Evolutionary conservation across 371 early-diverging fungal genomes (phyloP), one percentile per base, ranked within the genome.

Genomic region (Umbelopsis sp.): DNA sequence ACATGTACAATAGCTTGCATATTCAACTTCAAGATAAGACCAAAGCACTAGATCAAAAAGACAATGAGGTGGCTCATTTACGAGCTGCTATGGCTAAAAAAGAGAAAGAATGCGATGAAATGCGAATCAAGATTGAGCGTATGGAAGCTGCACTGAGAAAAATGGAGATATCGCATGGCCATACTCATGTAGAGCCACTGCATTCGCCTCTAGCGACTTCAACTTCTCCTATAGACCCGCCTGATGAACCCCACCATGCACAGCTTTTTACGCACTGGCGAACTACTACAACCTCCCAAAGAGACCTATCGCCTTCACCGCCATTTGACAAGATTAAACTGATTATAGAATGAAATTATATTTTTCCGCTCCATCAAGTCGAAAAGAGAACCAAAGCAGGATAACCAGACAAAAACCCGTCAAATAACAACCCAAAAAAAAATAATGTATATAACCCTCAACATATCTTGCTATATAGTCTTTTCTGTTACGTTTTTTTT

Each of bases 31-130:
- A 72, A 45, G 73, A 67, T 8, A 77, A 72, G 32, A 65, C 66
- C 25, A 53, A 68, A 25, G 71, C 70, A 12, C 50, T 77, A 10
- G 74, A 80, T 63, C 65, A 48, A n/a, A 73, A 73, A 35, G 76
- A 72, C 16, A 65, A 57, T 16, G 73, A 80, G 64, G 73, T 82
- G 64, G 76, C 72, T 12, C 67, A 66, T 1, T 38, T 78, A 12
- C 67, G 68, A 22, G 57, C 68, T 22, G 68, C 67, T 4, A 68
- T 81, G 52, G 65, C 72, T 24, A 70, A 63, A 2, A 53, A 76
- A 5, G 72, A 81, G 51, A 62, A 37, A 2, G 80, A 82, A 64
- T 57, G 57, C n/a, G 57, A 57, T 18, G 57, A 73, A 75, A 48
- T 41, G 71, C 57, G 66, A 51, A 8, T 45, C 7, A 65, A 44